Base-by-base conservation (phyloP, 1,139 yeast species). In the Kodamaea sp. region DNA sequence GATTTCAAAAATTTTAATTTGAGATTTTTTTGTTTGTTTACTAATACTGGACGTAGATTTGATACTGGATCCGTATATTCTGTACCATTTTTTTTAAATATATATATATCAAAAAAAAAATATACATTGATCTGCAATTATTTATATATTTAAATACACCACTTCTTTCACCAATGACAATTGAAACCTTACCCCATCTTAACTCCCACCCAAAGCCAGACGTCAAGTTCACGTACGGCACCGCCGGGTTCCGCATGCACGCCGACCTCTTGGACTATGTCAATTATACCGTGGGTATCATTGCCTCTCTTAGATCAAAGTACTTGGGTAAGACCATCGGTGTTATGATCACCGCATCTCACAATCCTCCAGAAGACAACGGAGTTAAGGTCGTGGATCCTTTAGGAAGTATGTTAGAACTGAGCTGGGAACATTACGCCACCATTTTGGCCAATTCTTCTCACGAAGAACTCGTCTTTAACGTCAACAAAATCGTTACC, bases 301-400 rank as follows among this genome's bases (percentile, higher is more conserved):
- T 90, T 31, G 97, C 98, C 1, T 68, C 83, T 4, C 67, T 92
- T 48, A 74, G 98, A 56, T 89, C 97, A 22, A 76, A 84, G 48
- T 75, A 68, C 48, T 66, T 85, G 35, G 64, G 67, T 2, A 69
- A 83, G 54, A 78, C 86, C 15, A 76, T 90, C 34, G 95, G 95
- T 15, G 84, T 89, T 8, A 92, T 94, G 97, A 81, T 94, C 34
- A 92, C 98, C 0, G 97, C 98, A 0, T 86, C 96, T 39, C 98
- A 92, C 60, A 92, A 92, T 55, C 97, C 97, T 0, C 94, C 97
- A 0, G 73, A 71, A 37, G 98, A 92, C 56, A 92, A 92, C 52
- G 98, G 98, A n/a, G 96, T 92, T 42, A 92, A 92, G 64, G 73
- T 92, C 22, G 89, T 90, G 29, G 98, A 92, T 52, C 97, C 98